Evolutionary conservation across 768 basidiomycete species (phyloP).

Genomic region (Tylopilus vinaceipallidus): DNA sequence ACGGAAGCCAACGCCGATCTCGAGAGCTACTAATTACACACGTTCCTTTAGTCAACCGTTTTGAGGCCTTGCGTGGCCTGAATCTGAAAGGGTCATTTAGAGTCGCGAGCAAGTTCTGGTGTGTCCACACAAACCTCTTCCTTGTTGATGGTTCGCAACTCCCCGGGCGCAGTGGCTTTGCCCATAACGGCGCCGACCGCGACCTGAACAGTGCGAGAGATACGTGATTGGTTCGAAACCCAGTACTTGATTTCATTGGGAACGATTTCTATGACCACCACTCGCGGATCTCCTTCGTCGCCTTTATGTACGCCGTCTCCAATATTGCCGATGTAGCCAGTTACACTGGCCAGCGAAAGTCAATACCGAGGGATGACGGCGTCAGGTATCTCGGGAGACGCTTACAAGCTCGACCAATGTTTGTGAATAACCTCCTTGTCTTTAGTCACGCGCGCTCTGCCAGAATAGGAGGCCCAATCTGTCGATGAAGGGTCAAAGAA

Average conservation of each 20-base stretch:
- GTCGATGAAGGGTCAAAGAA: slow-evolving; percentile 70
- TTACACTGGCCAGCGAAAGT: slow-evolving; percentile 38
- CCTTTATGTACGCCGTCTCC: slow-evolving; percentile 85
- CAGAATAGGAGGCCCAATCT: slow-evolving; percentile 78
- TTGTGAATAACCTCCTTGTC: slow-evolving; percentile 64
- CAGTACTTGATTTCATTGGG: slow-evolving; percentile 84
- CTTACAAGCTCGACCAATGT: slow-evolving; percentile 58
- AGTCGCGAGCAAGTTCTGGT: neutral
- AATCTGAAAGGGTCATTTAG: slow-evolving; percentile 13
- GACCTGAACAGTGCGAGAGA: slow-evolving; percentile 60
- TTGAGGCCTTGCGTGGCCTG: slow-evolving; percentile 13
- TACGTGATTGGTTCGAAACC: slow-evolving; percentile 57
- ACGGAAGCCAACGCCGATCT: slow-evolving; percentile 7
- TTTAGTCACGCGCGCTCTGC: slow-evolving; percentile 62
- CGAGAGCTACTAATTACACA: neutral
- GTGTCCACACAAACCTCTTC: slow-evolving; percentile 54
- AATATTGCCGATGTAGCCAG: slow-evolving; percentile 85
- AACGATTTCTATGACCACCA: slow-evolving; percentile 74
- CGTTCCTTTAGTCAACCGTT: slow-evolving; percentile 8
- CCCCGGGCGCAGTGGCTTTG: slow-evolving; percentile 64
- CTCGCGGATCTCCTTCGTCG: slow-evolving; percentile 73
- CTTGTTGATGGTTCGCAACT: slow-evolving; percentile 70
- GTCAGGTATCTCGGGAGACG: neutral
- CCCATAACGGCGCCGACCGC: slow-evolving; percentile 61
- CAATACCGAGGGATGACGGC: neutral